Evolutionary conservation across 2,329 filamentous ascomycete genomes (phyloP).

Genomic region (Ophiostoma angusticollis): DNA sequence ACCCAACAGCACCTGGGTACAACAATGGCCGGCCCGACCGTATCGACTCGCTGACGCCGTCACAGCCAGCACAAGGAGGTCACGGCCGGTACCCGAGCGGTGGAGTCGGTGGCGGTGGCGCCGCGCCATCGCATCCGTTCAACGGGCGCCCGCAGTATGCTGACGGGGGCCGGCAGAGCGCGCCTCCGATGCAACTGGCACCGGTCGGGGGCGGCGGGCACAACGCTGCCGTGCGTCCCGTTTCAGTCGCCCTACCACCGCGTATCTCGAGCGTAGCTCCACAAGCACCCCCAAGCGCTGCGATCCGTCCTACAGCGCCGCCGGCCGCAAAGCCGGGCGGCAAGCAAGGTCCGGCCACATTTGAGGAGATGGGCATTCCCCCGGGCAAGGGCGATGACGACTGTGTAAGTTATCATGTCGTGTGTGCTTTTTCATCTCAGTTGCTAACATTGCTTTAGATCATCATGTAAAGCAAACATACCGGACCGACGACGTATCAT

Average conservation of each 20-base stretch:
- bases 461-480: constrained; percentile 7
- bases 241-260: constrained; percentile 2
- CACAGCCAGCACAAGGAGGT: constrained; percentile 6
- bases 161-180: constrained; percentile 22
- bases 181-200: constrained; percentile 20
- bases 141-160: constrained; percentile 8
- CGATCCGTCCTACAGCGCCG: constrained; percentile 1
- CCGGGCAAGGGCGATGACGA: constrained; percentile 72
- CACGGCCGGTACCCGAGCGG: constrained; percentile 1
- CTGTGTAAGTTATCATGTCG: constrained; percentile 52
- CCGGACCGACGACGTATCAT: too few relatives aligned
- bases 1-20: constrained; percentile 10
- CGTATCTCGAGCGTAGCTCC: constrained; percentile 2
- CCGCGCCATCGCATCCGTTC: constrained; percentile 5
- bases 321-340: constrained; percentile 3
- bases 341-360: constrained; percentile 75
- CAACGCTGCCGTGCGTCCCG: neutral
- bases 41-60: constrained; percentile 17
- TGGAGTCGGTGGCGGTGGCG: constrained; percentile 12
- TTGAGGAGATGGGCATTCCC: constrained; percentile 96
- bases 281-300: neutral
- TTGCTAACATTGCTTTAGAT: constrained; percentile 2
- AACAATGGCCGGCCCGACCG: constrained; percentile 16
- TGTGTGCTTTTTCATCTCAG: neutral
- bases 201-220: constrained; percentile 3